phyloP scores from a whole-genome alignment of 2,329 filamentous ascomycete genomes.

The Paramyrothecium sp. region DNA sequence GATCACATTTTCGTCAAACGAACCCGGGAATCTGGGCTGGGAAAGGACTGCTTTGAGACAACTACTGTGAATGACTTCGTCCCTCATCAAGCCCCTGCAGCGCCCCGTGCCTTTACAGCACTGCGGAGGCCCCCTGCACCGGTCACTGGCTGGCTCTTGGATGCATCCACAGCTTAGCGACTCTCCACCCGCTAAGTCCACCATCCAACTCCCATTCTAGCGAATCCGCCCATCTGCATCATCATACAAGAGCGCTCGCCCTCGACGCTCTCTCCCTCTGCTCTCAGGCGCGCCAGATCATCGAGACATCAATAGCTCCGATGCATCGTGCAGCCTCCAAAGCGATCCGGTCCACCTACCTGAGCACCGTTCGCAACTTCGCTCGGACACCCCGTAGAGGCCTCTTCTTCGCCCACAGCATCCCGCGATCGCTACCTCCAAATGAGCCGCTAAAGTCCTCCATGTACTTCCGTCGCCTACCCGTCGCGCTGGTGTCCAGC shows the following conservation, averaged over 20 bases:
- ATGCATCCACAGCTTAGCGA: too few relatives aligned
- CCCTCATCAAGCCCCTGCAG: too few relatives aligned
- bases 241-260: background rate
- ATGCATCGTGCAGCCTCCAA: conserved; percentile 75
- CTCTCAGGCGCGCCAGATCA: conserved; percentile 9
- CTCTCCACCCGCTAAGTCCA: background rate
- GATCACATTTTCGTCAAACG: too few relatives aligned
- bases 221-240: background rate
- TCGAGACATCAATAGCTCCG: conserved; percentile 25
- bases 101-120: too few relatives aligned
- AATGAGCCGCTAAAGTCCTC: conserved; percentile 60
- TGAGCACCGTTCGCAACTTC: conserved; percentile 59
- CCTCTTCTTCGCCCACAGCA: conserved; percentile 25
- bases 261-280: conserved; percentile 4
- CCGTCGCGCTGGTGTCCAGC: conserved; percentile 65
- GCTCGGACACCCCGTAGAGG: conserved; percentile 46
- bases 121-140: too few relatives aligned
- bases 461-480: conserved; percentile 72
- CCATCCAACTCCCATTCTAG: conserved; percentile 7
- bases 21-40: too few relatives aligned
- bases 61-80: too few relatives aligned
- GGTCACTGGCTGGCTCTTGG: background rate
- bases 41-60: too few relatives aligned
- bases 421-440: conserved; percentile 31
- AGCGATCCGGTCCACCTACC: conserved; percentile 67